phyloP scores from a whole-genome alignment of 768 basidiomycete species.

The Cubamyces lactineus region DNA sequence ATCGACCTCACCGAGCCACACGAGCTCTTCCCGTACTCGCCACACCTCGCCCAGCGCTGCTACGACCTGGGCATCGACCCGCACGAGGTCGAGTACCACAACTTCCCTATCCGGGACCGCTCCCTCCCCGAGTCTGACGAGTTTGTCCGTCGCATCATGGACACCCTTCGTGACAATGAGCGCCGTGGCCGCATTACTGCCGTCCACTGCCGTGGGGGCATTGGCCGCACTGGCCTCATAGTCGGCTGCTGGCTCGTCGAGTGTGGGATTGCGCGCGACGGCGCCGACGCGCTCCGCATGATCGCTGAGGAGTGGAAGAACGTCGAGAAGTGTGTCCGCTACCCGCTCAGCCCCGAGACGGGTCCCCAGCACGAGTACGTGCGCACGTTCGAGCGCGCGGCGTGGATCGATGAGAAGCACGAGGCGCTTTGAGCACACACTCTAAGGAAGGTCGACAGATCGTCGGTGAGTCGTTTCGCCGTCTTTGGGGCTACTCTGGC shows the following conservation, averaged over 20 bases:
- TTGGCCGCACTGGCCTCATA: constrained; percentile 66
- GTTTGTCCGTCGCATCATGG: constrained; percentile 61
- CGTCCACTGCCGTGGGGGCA: constrained; percentile 81
- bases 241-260: constrained; percentile 80
- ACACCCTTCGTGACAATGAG: constrained; percentile 63
- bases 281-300: constrained; percentile 63
- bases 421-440: constrained; percentile 13
- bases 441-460: constrained; percentile 8
- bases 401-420: constrained; percentile 28
- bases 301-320: constrained; percentile 73
- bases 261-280: constrained; percentile 60
- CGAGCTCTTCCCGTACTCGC: constrained; percentile 69
- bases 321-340: constrained; percentile 77
- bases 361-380: constrained; percentile 81
- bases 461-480: constrained; percentile 11
- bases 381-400: constrained; percentile 48
- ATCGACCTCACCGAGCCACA: constrained; percentile 85
- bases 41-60: constrained; percentile 57
- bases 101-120: constrained; percentile 78
- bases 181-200: constrained; percentile 61
- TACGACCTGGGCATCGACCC: constrained; percentile 57
- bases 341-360: constrained; percentile 79
- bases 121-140: constrained; percentile 62
- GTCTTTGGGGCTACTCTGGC: not conserved
- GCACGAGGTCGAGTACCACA: constrained; percentile 67